phyloP scores from a whole-genome alignment of 2,329 filamentous ascomycete genomes.

The Metarhizium album region DNA sequence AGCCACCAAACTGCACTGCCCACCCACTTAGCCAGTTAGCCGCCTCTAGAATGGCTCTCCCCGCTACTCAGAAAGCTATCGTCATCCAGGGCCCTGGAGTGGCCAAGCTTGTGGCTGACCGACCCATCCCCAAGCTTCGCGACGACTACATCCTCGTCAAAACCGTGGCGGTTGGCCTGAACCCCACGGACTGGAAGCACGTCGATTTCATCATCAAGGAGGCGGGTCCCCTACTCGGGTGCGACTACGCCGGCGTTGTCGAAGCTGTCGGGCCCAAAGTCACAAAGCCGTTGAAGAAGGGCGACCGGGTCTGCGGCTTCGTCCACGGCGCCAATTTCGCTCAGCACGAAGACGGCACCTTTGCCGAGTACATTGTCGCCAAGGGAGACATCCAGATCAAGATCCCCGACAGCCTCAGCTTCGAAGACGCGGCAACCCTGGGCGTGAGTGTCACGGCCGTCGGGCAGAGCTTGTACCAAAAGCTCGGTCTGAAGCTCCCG shows the following conservation, averaged over 20 bases:
- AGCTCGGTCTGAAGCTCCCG: conserved; percentile 35
- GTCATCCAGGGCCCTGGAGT: conserved; percentile 6
- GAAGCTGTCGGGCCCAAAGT: conserved; percentile 14
- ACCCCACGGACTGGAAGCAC: conserved; percentile 26
- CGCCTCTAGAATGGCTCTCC: too few species aligned
- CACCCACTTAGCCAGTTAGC: too few species aligned
- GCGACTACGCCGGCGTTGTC: conserved; percentile 24
- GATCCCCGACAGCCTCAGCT: conserved; percentile 33
- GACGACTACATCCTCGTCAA: conserved; percentile 20
- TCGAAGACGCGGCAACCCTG: conserved; percentile 34
- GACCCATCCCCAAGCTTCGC: conserved; percentile 7
- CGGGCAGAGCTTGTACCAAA: conserved; percentile 31
- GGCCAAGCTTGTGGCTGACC: conserved; percentile 4
- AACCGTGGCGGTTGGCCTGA: conserved; percentile 22
- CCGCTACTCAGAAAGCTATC: conserved; percentile 1
- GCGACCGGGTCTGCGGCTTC: conserved; percentile 17
- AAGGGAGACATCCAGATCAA: conserved; percentile 31
- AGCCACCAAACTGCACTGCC: too few species aligned
- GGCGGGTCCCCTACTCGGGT: conserved; percentile 20
- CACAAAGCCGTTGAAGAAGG: conserved; percentile 8
- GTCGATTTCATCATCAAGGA: conserved; percentile 11
- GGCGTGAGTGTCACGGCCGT: conserved; percentile 31
- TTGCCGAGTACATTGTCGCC: conserved; percentile 20
- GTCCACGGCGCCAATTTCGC: conserved; percentile 13
- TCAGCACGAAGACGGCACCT: conserved; percentile 16